Evolutionary conservation across 371 early-diverging fungal genomes (phyloP).

Genomic region (Actinomucor elegans): DNA sequence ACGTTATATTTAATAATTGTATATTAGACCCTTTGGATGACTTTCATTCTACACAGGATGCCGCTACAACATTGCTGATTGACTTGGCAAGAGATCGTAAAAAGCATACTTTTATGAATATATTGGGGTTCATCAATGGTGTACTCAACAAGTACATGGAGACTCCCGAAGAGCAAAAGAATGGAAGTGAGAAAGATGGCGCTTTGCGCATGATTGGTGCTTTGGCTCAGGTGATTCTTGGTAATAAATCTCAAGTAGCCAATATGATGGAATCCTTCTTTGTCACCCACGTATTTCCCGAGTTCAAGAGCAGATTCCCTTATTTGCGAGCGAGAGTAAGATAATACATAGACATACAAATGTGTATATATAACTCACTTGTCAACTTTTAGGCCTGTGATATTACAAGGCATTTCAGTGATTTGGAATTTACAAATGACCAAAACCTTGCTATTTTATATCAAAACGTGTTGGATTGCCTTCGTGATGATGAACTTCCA

Average conservation of each 20-base stretch:
- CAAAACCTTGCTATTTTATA: conserved; percentile 58
- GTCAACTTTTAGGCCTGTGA: conserved; percentile 27
- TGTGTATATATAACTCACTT: neutral
- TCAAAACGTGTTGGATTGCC: conserved; percentile 60
- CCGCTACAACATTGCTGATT: conserved; percentile 71
- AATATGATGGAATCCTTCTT: conserved; percentile 78
- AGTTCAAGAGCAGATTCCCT: conserved; percentile 75
- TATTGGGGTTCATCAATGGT: conserved; percentile 72
- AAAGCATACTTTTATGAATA: conserved; percentile 74
- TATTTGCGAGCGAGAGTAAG: conserved; percentile 78
- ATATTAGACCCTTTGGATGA: conserved; percentile 73
- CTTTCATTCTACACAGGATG: conserved; percentile 65
- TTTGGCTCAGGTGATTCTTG: conserved; percentile 60
- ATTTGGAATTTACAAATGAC: conserved; percentile 40
- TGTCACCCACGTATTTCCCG: conserved; percentile 82
- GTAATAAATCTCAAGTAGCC: conserved; percentile 64
- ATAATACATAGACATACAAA: conserved; percentile 11
- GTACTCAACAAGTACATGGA: conserved; percentile 59
- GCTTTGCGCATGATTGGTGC: conserved; percentile 82
- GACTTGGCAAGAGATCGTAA: conserved; percentile 75
- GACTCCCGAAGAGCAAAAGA: conserved; percentile 62
- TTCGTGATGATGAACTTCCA: conserved; percentile 80
- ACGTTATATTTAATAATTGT: neutral
- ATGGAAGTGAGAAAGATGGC: conserved; percentile 85
- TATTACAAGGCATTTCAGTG: conserved; percentile 41